A percentile compares a stretch with the other conserved stretches of the same genome.
phyloP scores from a whole-genome alignment of 139 green algal genomes.

The Coelastrella sp. region DNA sequence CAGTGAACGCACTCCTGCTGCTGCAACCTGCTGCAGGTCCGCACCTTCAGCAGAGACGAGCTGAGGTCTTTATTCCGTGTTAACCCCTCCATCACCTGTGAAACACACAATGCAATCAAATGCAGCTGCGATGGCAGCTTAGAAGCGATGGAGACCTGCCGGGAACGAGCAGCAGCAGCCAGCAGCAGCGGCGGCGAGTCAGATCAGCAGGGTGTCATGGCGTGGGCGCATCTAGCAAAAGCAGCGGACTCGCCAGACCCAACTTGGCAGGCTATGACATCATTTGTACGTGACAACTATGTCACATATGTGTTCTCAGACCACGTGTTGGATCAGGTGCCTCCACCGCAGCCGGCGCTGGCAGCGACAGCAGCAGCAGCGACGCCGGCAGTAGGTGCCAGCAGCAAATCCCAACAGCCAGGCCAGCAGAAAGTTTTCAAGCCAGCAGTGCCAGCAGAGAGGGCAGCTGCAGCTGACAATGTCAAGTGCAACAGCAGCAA shows the following conservation, averaged over 20 bases:
- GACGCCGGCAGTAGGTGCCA: not conserved
- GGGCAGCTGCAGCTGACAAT: not conserved
- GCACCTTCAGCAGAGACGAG: conserved; percentile 71
- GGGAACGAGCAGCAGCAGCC: conserved; percentile 27
- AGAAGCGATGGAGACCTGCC: not conserved
- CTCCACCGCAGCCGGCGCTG: not conserved
- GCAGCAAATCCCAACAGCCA: not conserved
- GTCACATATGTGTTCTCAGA: conserved; percentile 74
- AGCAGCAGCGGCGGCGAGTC: conserved; percentile 2
- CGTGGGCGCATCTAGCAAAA: conserved; percentile 64
- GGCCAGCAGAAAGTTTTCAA: not conserved
- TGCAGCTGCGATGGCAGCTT: conserved; percentile 63
- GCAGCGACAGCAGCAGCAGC: not conserved
- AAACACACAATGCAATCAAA: conserved; percentile 76
- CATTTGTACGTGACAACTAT: conserved; percentile 58
- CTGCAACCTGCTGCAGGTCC: conserved; percentile 30
- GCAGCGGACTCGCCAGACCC: conserved; percentile 56
- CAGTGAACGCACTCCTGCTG: conserved; percentile 15
- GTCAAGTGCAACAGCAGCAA: not conserved
- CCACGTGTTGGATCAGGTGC: conserved; percentile 55
- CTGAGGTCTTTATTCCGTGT: conserved; percentile 68
- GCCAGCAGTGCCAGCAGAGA: not conserved
- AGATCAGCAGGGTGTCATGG: conserved; percentile 41
- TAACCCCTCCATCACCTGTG: conserved; percentile 55
- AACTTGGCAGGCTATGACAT: conserved; percentile 58